Base-by-base conservation (phyloP, 139 green algal genomes). In the Bryopsis sp. region DNA sequence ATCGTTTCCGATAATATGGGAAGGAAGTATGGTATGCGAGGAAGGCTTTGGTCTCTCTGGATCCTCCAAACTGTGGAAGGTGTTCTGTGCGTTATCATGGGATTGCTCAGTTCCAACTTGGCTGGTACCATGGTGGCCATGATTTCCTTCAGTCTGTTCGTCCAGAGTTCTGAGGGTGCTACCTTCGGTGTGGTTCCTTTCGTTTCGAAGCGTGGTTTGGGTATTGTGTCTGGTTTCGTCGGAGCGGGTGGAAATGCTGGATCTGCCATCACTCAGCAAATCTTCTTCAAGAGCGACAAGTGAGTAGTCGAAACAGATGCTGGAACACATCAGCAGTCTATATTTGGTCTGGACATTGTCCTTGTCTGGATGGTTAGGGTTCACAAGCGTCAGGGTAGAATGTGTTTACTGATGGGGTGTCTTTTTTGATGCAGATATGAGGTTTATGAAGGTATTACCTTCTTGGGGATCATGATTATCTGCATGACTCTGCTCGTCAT, bases 191-290 rank as follows among this genome's bases (percentile, higher is more conserved):
- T 96, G 8, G 85, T 89, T 26, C 92, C 92, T 24, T 98, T 96
- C 71, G 72, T 95, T 1, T 94, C 87, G 22, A 82, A 88, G 62
- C 78, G 91, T 1, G 76, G 82, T 0, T 83, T 92, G 39, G 93
- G 93, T 19, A 74, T 96, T 7, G 84, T 91, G 1, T 92, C 88
- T 29, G 93, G 93, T 33, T 76, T 96, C 1, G 82, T 96, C 29
- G 90, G 91, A 47, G 90, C 92, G 22, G 93, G 93, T 47, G 93
- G 92, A 37, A 97, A 96, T 81, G 74, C 82, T 1, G 93, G 93
- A 36, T 78, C 82, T 15, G 85, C 84, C 19, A 78, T 97, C 58
- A 96, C 84, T 35, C 87, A 95, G 79, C 82, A 82, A 58, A 79
- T 95, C 38, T 97, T 95, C 78, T 97, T 97, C 83, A 76, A 75